Conservation (phyloP, 2,329 filamentous ascomycete species). For the Aspergillus tamarii region DNA sequence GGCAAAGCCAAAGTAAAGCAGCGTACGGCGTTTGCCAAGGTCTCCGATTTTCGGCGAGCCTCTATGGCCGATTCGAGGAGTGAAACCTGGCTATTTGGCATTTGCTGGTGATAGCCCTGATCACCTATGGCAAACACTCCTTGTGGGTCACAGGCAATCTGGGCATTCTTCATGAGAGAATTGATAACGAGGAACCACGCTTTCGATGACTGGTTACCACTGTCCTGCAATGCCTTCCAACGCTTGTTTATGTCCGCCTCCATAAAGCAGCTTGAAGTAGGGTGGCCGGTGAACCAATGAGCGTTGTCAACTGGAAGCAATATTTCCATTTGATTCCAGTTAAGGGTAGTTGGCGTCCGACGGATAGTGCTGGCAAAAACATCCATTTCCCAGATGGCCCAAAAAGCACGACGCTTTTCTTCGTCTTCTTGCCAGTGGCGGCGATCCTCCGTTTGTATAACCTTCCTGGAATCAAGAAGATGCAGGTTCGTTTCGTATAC, state of each 20-base stretch:
- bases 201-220: conserved; percentile 37
- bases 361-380: conserved; percentile 47
- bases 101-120: conserved; percentile 5
- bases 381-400: conserved; percentile 51
- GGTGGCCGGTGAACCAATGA: conserved; percentile 35
- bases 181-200: conserved; percentile 48
- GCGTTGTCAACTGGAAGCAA: conserved; percentile 41
- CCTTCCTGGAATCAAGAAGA: too few species aligned
- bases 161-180: conserved; percentile 44
- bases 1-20: conserved; percentile 38
- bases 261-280: conserved; percentile 31
- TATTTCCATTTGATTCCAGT: conserved; percentile 41
- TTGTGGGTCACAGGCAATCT: conserved; percentile 18
- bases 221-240: conserved; percentile 36
- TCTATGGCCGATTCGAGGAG: conserved; percentile 6
- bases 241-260: conserved; percentile 33
- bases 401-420: conserved; percentile 41
- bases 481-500: conserved; percentile 38
- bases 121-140: conserved; percentile 1
- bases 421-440: too few species aligned
- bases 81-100: background rate
- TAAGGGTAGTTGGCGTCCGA: conserved; percentile 40
- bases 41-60: conserved; percentile 30
- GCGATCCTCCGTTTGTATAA: too few species aligned
- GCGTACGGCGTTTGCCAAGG: conserved; percentile 35